Conservation (phyloP, 805 yeast genomes). For the Groenewaldozyma tartarivorans region DNA sequence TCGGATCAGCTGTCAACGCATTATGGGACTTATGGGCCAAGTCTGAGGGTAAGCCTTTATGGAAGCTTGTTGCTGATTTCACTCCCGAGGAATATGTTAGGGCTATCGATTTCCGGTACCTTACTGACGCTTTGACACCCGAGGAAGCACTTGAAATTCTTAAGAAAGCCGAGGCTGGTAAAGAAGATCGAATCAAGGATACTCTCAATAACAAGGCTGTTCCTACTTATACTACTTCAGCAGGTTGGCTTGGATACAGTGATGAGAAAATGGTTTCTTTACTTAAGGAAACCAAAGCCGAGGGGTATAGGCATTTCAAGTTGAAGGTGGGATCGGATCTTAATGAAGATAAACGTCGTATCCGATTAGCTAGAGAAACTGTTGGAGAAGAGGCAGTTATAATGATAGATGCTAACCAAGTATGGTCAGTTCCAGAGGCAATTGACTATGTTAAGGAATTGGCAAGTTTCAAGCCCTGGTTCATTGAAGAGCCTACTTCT, state of each 20-base stretch:
- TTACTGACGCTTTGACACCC: conserved; percentile 36
- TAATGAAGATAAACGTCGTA: conserved; percentile 30
- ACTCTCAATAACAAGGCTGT: conserved; percentile 30
- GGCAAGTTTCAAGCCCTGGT: conserved; percentile 27
- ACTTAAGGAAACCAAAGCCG: conserved; percentile 26
- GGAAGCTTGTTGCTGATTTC: conserved; percentile 35
- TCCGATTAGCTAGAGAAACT: conserved; percentile 31
- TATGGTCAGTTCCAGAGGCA: conserved; percentile 30
- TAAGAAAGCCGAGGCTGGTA: conserved; percentile 24
- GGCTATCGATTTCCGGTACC: conserved; percentile 35
- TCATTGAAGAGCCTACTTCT: conserved; percentile 30
- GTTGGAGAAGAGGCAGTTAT: conserved; percentile 30
- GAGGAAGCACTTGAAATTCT: conserved; percentile 32
- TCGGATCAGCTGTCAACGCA: conserved; percentile 34
- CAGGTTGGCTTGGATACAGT: conserved; percentile 36
- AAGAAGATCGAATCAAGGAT: conserved; percentile 26
- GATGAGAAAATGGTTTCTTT: conserved; percentile 33
- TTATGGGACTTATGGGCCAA: conserved; percentile 38
- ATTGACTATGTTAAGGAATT: conserved; percentile 25
- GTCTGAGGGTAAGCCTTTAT: conserved; percentile 30
- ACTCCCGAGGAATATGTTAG: conserved; percentile 33
- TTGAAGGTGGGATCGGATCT: conserved; percentile 34
- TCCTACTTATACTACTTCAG: conserved; percentile 37
- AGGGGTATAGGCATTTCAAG: conserved; percentile 34
- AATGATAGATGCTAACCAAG: conserved; percentile 31